Conservation (phyloP, 2,329 filamentous ascomycete species). For the Claviceps spartinae region DNA sequence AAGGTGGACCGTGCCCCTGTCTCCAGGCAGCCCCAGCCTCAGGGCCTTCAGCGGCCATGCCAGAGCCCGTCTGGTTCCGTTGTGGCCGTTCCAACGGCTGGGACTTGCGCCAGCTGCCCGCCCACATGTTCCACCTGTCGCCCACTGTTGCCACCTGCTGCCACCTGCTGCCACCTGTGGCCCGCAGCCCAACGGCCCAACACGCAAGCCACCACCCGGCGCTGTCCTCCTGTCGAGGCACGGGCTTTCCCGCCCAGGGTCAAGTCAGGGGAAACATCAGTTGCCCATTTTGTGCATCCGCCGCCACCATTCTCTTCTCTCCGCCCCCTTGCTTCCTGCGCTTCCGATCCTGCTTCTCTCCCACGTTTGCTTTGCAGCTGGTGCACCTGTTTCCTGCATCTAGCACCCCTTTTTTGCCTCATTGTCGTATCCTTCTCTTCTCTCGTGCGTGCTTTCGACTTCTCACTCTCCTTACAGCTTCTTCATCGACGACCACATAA, state of each 20-base stretch:
- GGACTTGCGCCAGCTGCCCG: background rate
- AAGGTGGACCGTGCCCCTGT: background rate
- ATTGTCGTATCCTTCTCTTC: background rate
- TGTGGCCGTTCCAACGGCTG: background rate
- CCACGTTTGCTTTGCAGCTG: background rate
- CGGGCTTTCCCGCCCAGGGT: no score
- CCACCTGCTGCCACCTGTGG: no score
- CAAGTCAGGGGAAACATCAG: no score
- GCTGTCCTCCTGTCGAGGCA: no score
- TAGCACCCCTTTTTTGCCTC: background rate
- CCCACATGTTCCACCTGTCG: background rate
- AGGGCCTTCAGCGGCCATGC: background rate
- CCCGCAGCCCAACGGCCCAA: no score
- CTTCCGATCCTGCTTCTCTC: background rate
- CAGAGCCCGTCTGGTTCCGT: background rate
- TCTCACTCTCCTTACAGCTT: background rate
- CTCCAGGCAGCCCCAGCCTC: background rate
- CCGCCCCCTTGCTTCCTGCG: background rate
- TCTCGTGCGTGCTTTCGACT: background rate
- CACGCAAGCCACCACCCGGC: no score
- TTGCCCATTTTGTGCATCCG: background rate
- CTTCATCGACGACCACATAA: background rate
- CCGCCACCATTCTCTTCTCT: background rate
- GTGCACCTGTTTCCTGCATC: background rate
- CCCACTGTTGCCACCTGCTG: no score